Evolutionary conservation across 192 early-diverging fungal genomes (phyloP), one percentile per base, ranked within the genome.

Genomic region (Geranomyces michiganensis): DNA sequence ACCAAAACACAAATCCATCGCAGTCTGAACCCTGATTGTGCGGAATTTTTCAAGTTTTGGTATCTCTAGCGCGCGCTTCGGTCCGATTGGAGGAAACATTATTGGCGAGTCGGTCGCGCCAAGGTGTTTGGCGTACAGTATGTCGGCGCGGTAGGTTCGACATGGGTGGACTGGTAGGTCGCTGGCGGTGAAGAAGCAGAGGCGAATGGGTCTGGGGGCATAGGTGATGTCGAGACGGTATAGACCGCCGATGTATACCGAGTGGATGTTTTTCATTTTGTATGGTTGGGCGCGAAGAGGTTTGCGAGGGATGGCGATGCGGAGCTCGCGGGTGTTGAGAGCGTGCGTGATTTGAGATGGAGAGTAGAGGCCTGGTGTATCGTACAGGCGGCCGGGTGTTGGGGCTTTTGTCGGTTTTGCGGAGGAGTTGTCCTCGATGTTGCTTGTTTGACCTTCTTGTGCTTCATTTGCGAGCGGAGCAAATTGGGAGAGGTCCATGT

Each of bases 201-300:
- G n/a, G 32, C 13, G 59, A 19, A 27, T n/a, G 22, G 55, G 33
- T 6, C 17, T 0, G 6, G 47, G 15, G 0, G 71, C 17, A 12
- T 17, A 12, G 7, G 10, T 21, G 21, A 59, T 26, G 56, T 65
- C 62, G 21, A 73, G 17, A 27, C 65, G 53, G 64, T 44, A 51
- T 6, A 73, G 64, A 6, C 71, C 71, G 48, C 71, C 71, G 36
- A 73, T 29, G 31, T 66, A 73, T 15, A 73, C 27, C 0, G 71
- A 44, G 26, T 65, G 47, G 29, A 6, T 2, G 21, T 6, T 17
- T 19, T 31, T 21, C 1, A 67, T 9, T 9, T 5, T 7, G 58
- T 60, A 29, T 17, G 47, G 3, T 24, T n/a, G 15, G 22, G 70
- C 2, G 17, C 22, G 0, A 44, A 41, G 56, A 0, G 7, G 29